Conservation (phyloP, 2,329 filamentous ascomycete genomes). For the Penicillium sp. region DNA sequence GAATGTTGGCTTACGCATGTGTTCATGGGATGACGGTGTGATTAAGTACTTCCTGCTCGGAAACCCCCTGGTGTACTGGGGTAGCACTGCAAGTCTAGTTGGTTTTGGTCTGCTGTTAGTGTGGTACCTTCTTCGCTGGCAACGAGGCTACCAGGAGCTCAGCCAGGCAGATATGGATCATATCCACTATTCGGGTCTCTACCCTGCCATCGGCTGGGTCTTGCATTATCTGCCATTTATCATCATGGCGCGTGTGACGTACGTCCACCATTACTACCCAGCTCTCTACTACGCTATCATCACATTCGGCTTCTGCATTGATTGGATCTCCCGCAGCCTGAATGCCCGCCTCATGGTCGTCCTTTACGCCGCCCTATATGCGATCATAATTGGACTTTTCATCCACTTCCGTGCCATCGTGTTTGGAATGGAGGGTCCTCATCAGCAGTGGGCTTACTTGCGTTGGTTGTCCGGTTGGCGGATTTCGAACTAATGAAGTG, state of each 20-base stretch:
- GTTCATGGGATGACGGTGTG: slow-evolving; percentile 91
- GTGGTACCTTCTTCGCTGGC: slow-evolving; percentile 93
- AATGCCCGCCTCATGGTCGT: slow-evolving; percentile 63
- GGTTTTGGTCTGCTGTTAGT: slow-evolving; percentile 69
- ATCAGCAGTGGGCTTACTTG: slow-evolving; percentile 82
- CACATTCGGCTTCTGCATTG: slow-evolving; percentile 79
- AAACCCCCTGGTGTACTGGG: slow-evolving; percentile 96
- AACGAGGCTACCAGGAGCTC: slow-evolving; percentile 87
- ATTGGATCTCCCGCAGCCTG: slow-evolving; percentile 75
- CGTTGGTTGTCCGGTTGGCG: slow-evolving; percentile 92
- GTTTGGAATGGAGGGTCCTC: slow-evolving; percentile 89
- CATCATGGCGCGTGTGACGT: slow-evolving; percentile 97
- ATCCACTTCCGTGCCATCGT: slow-evolving; percentile 89
- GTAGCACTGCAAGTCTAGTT: slow-evolving; percentile 75
- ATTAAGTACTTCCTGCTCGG: slow-evolving; percentile 98
- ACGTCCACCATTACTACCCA: slow-evolving; percentile 99
- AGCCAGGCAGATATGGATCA: slow-evolving; percentile 79
- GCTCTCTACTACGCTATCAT: slow-evolving; percentile 97
- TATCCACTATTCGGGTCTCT: slow-evolving; percentile 90
- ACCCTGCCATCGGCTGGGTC: slow-evolving; percentile 91
- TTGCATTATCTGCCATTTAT: slow-evolving; percentile 95
- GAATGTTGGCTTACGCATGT: slow-evolving; percentile 95
- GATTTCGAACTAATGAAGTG: slow-evolving; percentile 63
- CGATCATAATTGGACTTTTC: slow-evolving; percentile 75
- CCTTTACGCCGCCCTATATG: slow-evolving; percentile 75